A percentile compares a stretch with the other conserved stretches of the same genome.
Evolutionary conservation across 345 rosid genomes (phyloP).

Genomic region (Acer saccharum): DNA sequence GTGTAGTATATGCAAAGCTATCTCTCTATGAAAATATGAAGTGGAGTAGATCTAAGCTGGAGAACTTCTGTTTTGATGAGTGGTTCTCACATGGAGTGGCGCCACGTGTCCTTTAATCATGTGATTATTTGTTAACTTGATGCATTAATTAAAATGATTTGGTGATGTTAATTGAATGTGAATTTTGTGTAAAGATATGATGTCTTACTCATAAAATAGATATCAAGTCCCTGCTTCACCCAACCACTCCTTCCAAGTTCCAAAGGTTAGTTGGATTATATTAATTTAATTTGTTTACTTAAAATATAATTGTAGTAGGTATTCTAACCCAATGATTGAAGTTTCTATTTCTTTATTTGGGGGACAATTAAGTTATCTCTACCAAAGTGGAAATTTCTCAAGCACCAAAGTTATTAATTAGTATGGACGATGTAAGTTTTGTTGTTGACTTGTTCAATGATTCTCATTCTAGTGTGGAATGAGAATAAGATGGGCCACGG

Average conservation of each 20-base stretch:
- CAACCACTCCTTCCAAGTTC: background rate
- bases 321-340: background rate
- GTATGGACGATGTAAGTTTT: too few species aligned
- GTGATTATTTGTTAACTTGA: too few species aligned
- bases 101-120: constrained; percentile 3
- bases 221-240: background rate
- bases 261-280: background rate
- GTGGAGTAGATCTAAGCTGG: background rate
- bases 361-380: too few species aligned
- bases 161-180: background rate
- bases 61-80: background rate
- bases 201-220: background rate
- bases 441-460: too few species aligned
- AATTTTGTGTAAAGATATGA: background rate
- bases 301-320: background rate
- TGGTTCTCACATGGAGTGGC: background rate
- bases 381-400: too few species aligned
- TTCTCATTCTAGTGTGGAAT: too few species aligned
- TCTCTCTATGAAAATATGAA: background rate
- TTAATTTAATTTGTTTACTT: background rate
- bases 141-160: background rate
- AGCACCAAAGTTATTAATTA: too few species aligned
- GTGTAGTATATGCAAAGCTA: constrained; percentile 5
- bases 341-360: background rate
- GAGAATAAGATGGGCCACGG: background rate